Percentiles rank a stretch among this genome's conserved stretches.
These are phyloP conservation scores for Debaryomyces sp. DNA, from an alignment of 1,139 yeast species.

Conservation along the genomic window DNA sequence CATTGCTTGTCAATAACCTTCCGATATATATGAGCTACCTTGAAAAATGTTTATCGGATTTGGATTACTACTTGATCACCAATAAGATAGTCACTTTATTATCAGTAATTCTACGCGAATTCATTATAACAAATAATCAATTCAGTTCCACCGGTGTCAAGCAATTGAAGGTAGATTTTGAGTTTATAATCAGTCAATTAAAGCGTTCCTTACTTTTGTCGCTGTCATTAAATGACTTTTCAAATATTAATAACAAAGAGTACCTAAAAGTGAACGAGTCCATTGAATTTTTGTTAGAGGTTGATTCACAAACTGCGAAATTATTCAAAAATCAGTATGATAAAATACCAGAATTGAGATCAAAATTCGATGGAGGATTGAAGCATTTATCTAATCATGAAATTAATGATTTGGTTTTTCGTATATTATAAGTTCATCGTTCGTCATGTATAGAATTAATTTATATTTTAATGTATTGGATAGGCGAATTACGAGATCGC, in stretches of 20 bases:
- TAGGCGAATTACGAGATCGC: background rate
- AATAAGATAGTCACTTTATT: conserved; percentile 48
- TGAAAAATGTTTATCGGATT: conserved; percentile 28
- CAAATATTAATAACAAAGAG: conserved; percentile 32
- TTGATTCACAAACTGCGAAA: conserved; percentile 25
- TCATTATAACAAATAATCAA: conserved; percentile 63
- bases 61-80: conserved; percentile 32
- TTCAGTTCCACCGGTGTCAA: conserved; percentile 58
- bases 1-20: conserved; percentile 33
- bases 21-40: conserved; percentile 40
- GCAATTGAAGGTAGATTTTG: conserved; percentile 60
- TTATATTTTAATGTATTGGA: background rate
- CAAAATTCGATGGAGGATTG: conserved; percentile 25
- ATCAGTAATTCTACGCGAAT: conserved; percentile 55
- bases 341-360: conserved; percentile 24
- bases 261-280: conserved; percentile 37
- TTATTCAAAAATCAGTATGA: conserved; percentile 17
- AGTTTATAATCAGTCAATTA: conserved; percentile 44
- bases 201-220: conserved; percentile 22
- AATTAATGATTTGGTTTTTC: conserved; percentile 30
- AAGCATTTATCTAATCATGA: conserved; percentile 37
- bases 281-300: conserved; percentile 40
- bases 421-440: conserved; percentile 29
- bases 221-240: conserved; percentile 13
- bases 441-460: background rate